phyloP scores from a whole-genome alignment of 371 early-diverging fungal genomes.

The Rhizopus microsporus region DNA sequence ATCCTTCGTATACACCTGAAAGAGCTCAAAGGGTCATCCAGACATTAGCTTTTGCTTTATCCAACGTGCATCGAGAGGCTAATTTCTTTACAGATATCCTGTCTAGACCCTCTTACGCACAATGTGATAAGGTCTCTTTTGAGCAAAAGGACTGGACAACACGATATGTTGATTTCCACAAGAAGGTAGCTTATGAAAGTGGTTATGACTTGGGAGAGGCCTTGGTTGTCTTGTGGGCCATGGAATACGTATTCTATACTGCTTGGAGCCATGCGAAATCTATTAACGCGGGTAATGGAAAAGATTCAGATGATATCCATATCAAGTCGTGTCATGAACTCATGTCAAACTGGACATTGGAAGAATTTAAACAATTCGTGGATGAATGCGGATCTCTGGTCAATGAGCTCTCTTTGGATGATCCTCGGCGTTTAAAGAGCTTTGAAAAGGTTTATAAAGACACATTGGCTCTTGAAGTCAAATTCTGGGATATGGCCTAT shows the following conservation, averaged over 20 bases:
- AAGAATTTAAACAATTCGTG: conserved; percentile 25
- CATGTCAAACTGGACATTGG: conserved; percentile 25
- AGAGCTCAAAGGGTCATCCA: conserved; percentile 18
- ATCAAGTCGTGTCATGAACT: conserved; percentile 21
- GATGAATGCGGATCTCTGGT: conserved; percentile 22
- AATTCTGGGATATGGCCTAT: conserved; percentile 32
- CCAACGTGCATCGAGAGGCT: conserved; percentile 30
- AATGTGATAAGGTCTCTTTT: background rate
- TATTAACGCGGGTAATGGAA: background rate
- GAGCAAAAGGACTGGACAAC: conserved; percentile 18
- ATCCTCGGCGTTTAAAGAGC: conserved; percentile 16
- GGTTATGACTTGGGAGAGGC: conserved; percentile 30
- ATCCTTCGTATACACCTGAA: conserved; percentile 11
- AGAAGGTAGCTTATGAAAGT: conserved; percentile 24
- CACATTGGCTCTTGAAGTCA: conserved; percentile 21
- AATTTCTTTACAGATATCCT: conserved; percentile 29
- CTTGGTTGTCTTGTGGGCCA: conserved; percentile 28
- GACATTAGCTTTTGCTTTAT: conserved; percentile 23
- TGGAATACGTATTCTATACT: conserved; percentile 28
- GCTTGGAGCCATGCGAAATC: conserved; percentile 25
- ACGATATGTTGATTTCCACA: conserved; percentile 27
- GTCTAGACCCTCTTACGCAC: conserved; percentile 7
- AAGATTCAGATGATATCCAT: conserved; percentile 9
- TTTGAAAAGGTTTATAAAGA: conserved; percentile 25
- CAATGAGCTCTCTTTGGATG: conserved; percentile 11